Conservation (phyloP, 495 filamentous ascomycete species). For the Friedmanniomyces endolithicus region DNA sequence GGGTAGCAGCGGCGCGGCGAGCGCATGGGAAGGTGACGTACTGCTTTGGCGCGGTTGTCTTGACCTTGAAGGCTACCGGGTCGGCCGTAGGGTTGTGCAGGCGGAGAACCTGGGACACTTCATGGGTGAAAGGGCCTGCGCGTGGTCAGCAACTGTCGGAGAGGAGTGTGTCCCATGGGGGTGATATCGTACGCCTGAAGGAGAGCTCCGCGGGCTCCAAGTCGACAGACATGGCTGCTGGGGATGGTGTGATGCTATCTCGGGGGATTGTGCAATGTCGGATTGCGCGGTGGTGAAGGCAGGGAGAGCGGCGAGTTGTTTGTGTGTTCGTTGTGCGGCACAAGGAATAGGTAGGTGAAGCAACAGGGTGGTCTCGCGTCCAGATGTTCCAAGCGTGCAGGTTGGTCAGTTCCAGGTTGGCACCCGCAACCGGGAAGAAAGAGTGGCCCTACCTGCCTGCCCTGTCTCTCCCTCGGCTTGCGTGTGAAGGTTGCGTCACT, state of each 20-base stretch:
- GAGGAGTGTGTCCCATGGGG: background rate
- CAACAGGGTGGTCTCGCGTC: too few relatives aligned
- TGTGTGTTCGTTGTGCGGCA: too few relatives aligned
- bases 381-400: too few relatives aligned
- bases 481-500: background rate
- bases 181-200: conserved; percentile 62
- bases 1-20: conserved; percentile 5
- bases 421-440: background rate
- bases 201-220: conserved; percentile 82
- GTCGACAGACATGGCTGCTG: conserved; percentile 68
- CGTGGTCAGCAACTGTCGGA: background rate
- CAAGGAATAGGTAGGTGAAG: too few relatives aligned
- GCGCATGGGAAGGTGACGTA: conserved; percentile 37
- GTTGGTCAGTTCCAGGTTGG: too few relatives aligned
- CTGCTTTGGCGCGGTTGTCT: conserved; percentile 98
- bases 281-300: too few relatives aligned
- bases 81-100: conserved; percentile 68
- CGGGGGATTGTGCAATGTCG: background rate
- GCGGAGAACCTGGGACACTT: conserved; percentile 72
- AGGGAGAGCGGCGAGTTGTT: too few relatives aligned
- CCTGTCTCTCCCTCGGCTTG: too few relatives aligned
- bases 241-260: background rate
- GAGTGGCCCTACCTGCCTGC: too few relatives aligned
- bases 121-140: conserved; percentile 79
- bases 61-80: conserved; percentile 95